Evolutionary conservation across 2,329 filamentous ascomycete genomes (phyloP).

Genomic region (Botrytis tulipae): DNA sequence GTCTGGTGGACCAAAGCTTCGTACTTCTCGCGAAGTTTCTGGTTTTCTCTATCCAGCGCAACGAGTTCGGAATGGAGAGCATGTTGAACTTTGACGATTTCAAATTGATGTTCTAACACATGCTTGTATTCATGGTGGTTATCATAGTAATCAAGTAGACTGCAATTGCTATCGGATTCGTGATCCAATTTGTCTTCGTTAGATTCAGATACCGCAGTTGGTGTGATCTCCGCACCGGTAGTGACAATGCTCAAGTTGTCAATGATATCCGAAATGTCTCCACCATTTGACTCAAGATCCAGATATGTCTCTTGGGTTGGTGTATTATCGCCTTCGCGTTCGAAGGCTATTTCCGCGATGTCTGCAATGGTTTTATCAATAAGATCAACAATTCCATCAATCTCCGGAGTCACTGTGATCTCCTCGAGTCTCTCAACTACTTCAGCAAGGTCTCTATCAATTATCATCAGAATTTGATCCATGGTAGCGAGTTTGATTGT

Average conservation of each 20-base stretch:
- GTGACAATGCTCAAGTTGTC: neutral
- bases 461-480: neutral
- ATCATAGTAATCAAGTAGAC: neutral
- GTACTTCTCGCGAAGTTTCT: neutral
- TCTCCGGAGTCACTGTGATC: neutral
- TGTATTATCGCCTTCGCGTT: neutral
- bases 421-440: neutral
- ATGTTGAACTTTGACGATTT: neutral
- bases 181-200: neutral
- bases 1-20: neutral
- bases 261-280: no score
- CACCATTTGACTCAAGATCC: neutral
- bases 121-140: neutral
- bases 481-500: neutral
- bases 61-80: neutral
- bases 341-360: neutral
- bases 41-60: no score
- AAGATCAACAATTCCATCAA: neutral
- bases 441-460: neutral
- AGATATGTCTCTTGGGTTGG: neutral
- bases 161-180: neutral
- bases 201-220: neutral
- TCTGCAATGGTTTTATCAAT: neutral
- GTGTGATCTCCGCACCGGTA: neutral
- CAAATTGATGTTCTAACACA: neutral